Evolutionary conservation across 306 rosid species (phyloP).

Genomic region (Hippophae tibetana): DNA sequence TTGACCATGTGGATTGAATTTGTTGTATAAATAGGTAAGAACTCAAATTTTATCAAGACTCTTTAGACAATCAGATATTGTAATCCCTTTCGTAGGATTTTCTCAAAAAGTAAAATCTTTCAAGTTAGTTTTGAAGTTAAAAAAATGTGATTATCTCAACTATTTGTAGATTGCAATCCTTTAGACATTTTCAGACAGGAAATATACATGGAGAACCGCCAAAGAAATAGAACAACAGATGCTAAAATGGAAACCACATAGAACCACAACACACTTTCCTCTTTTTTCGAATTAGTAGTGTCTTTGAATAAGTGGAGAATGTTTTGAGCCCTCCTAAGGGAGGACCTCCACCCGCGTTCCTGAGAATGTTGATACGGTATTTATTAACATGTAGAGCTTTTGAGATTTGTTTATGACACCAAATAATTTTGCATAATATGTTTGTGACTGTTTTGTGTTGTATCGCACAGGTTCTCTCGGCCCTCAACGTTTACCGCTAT

Average conservation of each 20-base stretch:
- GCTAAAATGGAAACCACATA: conserved; percentile 15
- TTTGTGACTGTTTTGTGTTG: no score
- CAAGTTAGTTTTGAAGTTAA: conserved; percentile 5
- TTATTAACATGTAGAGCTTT: conserved; percentile 4
- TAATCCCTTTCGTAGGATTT: conserved; percentile 19
- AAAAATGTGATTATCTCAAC: conserved; percentile 20
- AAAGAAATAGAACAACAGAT: conserved; percentile 23
- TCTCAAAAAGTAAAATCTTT: conserved; percentile 42
- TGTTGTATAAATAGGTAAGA: no score
- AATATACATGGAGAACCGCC: conserved; percentile 44
- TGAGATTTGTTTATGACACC: no score
- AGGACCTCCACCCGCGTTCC: conserved; percentile 88
- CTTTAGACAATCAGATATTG: conserved; percentile 32
- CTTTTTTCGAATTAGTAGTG: conserved; percentile 44
- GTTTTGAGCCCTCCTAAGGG: conserved; percentile 72
- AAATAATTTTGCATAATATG: no score
- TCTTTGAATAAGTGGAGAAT: conserved; percentile 59
- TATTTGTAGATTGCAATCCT: conserved; percentile 61
- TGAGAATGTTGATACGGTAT: conserved; percentile 74
- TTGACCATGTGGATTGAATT: no score
- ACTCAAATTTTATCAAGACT: no score
- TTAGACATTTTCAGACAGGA: conserved; percentile 57
- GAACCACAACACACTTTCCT: conserved; percentile 7
- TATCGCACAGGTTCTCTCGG: conserved; percentile 54
- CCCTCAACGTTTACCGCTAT: conserved; percentile 79